phyloP scores from a whole-genome alignment of 257 asterid genomes.

The Galeopsis tetrahit region DNA sequence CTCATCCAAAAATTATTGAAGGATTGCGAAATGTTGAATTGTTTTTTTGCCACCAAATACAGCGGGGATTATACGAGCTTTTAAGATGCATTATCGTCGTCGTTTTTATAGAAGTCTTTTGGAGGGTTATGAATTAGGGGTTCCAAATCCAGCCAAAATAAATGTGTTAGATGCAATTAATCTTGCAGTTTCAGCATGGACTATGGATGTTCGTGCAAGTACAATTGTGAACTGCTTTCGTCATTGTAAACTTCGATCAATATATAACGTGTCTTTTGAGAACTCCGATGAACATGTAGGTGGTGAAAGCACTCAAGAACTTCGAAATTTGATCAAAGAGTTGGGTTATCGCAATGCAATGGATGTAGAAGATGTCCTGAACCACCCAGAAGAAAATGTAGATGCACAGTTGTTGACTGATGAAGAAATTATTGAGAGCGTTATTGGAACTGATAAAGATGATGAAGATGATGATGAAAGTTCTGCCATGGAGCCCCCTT shows the following conservation, averaged over 20 bases:
- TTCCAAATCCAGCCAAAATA: not conserved
- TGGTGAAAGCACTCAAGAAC: not conserved
- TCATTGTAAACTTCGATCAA: too few relatives aligned
- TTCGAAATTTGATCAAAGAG: not conserved
- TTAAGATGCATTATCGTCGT: not conserved
- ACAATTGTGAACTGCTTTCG: too few relatives aligned
- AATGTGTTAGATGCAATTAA: too few relatives aligned
- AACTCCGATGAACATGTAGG: not conserved
- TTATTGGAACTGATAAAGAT: not conserved
- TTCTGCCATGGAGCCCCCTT: too few relatives aligned
- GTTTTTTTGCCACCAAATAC: constrained; percentile 14
- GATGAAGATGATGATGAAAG: too few relatives aligned
- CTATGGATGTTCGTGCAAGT: too few relatives aligned
- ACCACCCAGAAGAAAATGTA: not conserved
- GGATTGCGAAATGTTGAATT: not conserved
- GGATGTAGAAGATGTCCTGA: not conserved
- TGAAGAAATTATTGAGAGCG: not conserved
- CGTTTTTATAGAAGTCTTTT: not conserved
- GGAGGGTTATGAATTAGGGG: not conserved
- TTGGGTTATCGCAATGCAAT: not conserved
- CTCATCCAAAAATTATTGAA: constrained; percentile 8
- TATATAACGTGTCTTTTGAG: not conserved
- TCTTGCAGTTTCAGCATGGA: too few relatives aligned
- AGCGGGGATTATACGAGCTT: constrained; percentile 3
- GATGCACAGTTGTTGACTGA: not conserved